phyloP scores from a whole-genome alignment of 257 asterid species.

The Catharanthus roseus region DNA sequence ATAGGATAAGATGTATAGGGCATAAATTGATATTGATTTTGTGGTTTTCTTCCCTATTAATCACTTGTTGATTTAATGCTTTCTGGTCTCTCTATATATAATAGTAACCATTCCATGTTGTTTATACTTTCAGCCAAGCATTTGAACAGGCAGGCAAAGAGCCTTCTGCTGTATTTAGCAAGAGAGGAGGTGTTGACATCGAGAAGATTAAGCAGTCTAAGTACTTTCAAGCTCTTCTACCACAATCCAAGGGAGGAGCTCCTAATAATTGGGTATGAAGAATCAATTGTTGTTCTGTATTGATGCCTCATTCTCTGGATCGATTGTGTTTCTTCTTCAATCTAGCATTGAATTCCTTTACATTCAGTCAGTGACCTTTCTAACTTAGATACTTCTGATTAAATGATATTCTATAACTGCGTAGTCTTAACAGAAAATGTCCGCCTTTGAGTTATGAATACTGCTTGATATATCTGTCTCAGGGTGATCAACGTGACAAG shows the following conservation, averaged over 20 bases:
- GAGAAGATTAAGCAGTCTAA: constrained; percentile 70
- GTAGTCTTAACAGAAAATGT: neutral
- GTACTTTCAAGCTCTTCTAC: constrained; percentile 50
- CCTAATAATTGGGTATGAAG: constrained; percentile 40
- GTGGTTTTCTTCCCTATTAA: neutral
- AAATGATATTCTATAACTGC: neutral
- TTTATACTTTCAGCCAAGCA: constrained; percentile 54
- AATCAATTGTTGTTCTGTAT: neutral
- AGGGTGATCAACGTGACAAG: constrained; percentile 48
- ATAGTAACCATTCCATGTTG: constrained; percentile 20
- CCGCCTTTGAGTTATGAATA: neutral
- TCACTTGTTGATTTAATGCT: too few species aligned
- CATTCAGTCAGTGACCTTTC: neutral
- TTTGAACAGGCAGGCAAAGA: constrained; percentile 85
- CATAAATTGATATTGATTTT: neutral
- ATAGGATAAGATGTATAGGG: neutral
- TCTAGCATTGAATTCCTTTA: neutral
- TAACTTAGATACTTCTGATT: neutral
- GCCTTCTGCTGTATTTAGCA: constrained; percentile 54
- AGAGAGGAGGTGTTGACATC: constrained; percentile 48
- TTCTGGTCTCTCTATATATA: neutral
- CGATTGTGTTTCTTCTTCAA: too few species aligned
- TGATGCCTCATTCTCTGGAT: constrained; percentile 12
- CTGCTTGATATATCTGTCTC: constrained; percentile 18
- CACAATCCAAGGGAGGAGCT: constrained; percentile 36